Evolutionary conservation across 139 green algal species (phyloP), one percentile per base, ranked within the genome.

Genomic region (Chlamydomonas incerta): DNA sequence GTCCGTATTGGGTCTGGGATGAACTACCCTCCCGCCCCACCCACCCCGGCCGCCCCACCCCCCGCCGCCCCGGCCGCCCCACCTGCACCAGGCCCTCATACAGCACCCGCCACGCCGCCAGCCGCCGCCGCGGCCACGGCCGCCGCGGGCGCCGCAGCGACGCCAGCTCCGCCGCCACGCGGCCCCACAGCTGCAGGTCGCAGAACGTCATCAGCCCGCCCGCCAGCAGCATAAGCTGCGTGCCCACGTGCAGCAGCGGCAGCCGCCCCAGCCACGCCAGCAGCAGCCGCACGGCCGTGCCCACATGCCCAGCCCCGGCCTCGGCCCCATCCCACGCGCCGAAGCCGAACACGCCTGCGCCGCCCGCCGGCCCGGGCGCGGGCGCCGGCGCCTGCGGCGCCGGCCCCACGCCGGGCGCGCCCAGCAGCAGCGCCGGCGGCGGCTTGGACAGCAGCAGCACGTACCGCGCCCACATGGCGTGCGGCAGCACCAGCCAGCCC

Each of bases 361-460:
- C 62, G 62, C 62, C 58, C 21, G 28, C 62, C 62, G 26, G 14
- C 62, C 14, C 62, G 14, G 28, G 3, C 26, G 26, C 13, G 29
- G n/a, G 29, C n/a, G 26, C n/a, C n/a, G n/a, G 29, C n/a, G 29
- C 63, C 63, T 23, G 63, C 63, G n/a, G 29, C 63, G 62, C 62
- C 28, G 46, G 35, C 62, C 62, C 26, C 21, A 17, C 28, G 26
- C 21, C 60, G 60, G 28, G 26, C 13, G 26, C 63, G 6, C 10
- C 65, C 67, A 18, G 33, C 33, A 5, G 21, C 21, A 23, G 50
- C 72, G 72, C 20, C 73, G 73, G 11, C 57, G 34, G 23, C 9
- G 57, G 33, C 75, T 37, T 34, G 13, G 73, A 31, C 73, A 82
- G 35, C 75, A 82, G 75, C 75, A 82, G 58, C 26, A 72, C 75